A percentile compares a stretch with the other conserved stretches of the same genome.
Conservation (phyloP, 1,139 yeast genomes). For the Casaregolazyma suthepensis region DNA sequence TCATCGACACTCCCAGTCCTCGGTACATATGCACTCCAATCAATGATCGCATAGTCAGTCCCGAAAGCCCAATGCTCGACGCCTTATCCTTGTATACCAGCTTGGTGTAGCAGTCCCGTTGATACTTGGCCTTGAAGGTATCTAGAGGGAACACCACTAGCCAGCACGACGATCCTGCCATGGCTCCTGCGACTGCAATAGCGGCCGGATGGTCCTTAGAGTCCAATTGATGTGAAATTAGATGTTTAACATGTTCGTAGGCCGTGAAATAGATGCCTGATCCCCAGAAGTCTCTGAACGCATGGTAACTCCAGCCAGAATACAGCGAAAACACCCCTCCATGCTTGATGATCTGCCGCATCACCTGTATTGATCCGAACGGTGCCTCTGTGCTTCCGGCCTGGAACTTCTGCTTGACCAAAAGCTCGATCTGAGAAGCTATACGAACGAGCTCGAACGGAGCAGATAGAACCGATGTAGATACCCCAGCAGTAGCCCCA, state of each 20-base stretch:
- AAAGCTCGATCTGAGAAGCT: conserved; percentile 58
- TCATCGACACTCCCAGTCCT: conserved; percentile 69
- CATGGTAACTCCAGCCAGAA: conserved; percentile 45
- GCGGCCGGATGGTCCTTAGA: conserved; percentile 35
- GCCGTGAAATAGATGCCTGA: conserved; percentile 69
- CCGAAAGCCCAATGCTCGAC: conserved; percentile 27
- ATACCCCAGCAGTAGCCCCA: conserved; percentile 63
- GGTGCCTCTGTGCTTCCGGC: conserved; percentile 25
- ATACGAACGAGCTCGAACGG: conserved; percentile 84
- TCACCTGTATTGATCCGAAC: conserved; percentile 43
- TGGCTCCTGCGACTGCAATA: conserved; percentile 66
- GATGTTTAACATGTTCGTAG: conserved; percentile 60
- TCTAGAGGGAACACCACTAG: conserved; percentile 70
- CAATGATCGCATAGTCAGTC: conserved; percentile 19
- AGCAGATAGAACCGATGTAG: conserved; percentile 63
- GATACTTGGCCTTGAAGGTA: conserved; percentile 68
- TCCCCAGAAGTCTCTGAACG: conserved; percentile 56
- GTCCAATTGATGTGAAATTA: conserved; percentile 20
- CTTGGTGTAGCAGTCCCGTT: conserved; percentile 64
- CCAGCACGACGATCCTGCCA: conserved; percentile 74
- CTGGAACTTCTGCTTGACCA: conserved; percentile 7
- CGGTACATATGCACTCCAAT: conserved; percentile 50
- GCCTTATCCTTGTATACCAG: conserved; percentile 43
- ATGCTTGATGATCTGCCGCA: conserved; percentile 44
- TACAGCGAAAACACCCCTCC: conserved; percentile 63